Base-by-base conservation (phyloP, 495 filamentous ascomycete species). In the Coniosporium apollinis region DNA sequence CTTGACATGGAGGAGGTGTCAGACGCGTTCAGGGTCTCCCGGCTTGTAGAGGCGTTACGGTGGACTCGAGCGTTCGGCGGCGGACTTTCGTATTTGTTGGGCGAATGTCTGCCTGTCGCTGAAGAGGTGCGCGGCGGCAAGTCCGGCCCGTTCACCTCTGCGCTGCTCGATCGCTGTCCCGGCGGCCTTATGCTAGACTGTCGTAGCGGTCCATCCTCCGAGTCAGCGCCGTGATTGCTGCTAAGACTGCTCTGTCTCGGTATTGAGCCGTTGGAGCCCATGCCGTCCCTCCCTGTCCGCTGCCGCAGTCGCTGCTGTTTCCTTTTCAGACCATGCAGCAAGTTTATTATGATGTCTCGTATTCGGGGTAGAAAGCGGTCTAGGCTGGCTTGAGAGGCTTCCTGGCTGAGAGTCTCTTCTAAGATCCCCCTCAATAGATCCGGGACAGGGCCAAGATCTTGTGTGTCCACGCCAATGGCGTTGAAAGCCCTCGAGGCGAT, bases 261-360 rank as follows among this genome's bases (percentile, higher is more conserved):
- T 15, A 57, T 44, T 13, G 62, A 54, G n/a, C 56, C 48, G 28
- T 38, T 43, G 30, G 34, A 40, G 9, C 55, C 44, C 13, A 17
- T 28, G 5, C 68, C 64, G 43, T 91, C 83, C 44, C 73, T 69
- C 25, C 72, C 66, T 42, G 80, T 76, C 33, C 77, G 81, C 45
- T 87, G 83, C 20, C 89, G 71, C 45, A 97, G 54, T 42, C 79
- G 81, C 39, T 86, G 82, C 46, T 97, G 89, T 57, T 97, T 97
- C 54, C 85, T 73, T 59, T 97, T 97, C 22, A 97, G 57, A 2
- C 89, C 89, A 54, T 96, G 86, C 7, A 97, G 71, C 8, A 97
- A 69, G 48, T 87, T 92, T 48, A 97, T 94, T 50, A 97, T 97
- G 41, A 97, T 97, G 54, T 97, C 89, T 42, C 89, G 74, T 43